A percentile compares a stretch with the other conserved stretches of the same genome.
These are phyloP conservation scores for Claviceps pazoutovae DNA, from an alignment of 2,329 filamentous ascomycete species.

Conservation along the genomic window DNA sequence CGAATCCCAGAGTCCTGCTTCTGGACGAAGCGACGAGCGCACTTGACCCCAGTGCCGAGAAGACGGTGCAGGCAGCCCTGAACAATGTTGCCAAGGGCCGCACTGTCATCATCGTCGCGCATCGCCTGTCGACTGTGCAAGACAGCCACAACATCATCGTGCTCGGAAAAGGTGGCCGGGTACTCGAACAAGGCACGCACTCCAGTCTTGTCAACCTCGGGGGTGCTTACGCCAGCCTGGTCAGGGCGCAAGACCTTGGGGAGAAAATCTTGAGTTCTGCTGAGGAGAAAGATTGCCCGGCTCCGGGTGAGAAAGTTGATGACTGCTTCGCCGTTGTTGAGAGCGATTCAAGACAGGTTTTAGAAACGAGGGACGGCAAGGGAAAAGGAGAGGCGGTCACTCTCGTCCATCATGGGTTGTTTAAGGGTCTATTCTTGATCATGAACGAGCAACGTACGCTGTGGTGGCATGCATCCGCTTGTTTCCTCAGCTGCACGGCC, in stretches of 20 bases:
- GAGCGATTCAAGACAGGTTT: not conserved
- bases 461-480: conserved; percentile 12
- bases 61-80: conserved; percentile 41
- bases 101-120: conserved; percentile 54
- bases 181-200: conserved; percentile 50
- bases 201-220: conserved; percentile 34
- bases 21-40: conserved; percentile 58
- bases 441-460: conserved; percentile 17
- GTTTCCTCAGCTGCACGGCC: conserved; percentile 11
- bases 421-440: conserved; percentile 16
- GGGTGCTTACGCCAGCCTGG: conserved; percentile 37
- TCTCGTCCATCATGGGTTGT: conserved; percentile 11
- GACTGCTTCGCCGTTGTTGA: not conserved
- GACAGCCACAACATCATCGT: conserved; percentile 54
- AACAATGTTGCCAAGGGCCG: conserved; percentile 39
- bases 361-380: not conserved
- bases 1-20: conserved; percentile 47
- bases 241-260: conserved; percentile 28
- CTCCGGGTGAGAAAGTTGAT: conserved; percentile 7
- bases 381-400: not conserved
- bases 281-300: conserved; percentile 2
- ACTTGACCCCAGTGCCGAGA: conserved; percentile 29
- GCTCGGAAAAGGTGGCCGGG: conserved; percentile 38
- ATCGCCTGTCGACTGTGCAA: conserved; percentile 43
- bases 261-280: conserved; percentile 3